Evolutionary conservation across 805 yeast genomes (phyloP).

Genomic region (Priceomyces carsonii): DNA sequence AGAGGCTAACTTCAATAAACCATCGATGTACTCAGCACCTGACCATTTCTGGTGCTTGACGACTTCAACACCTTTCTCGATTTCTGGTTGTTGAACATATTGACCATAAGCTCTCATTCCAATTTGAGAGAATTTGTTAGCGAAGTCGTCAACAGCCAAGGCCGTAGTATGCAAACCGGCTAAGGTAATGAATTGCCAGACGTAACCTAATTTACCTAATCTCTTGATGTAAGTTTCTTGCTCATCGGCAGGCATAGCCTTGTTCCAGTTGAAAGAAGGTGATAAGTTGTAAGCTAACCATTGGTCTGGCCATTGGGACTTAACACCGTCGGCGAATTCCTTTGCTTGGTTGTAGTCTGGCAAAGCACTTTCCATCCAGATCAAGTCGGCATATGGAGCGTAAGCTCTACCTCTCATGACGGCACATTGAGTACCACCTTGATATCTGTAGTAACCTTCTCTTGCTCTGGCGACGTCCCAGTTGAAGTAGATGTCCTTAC

Average conservation of each 20-base stretch:
- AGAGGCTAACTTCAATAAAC: slow-evolving; percentile 81
- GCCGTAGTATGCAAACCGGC: slow-evolving; percentile 98
- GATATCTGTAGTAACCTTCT: slow-evolving; percentile 95
- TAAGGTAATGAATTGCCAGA: slow-evolving; percentile 96
- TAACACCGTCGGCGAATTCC: slow-evolving; percentile 92
- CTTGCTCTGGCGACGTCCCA: slow-evolving; percentile 96
- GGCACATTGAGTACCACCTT: slow-evolving; percentile 97
- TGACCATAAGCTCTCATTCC: slow-evolving; percentile 98
- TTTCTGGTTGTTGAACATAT: slow-evolving; percentile 82
- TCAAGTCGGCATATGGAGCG: slow-evolving; percentile 92
- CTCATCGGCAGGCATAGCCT: slow-evolving; percentile 83
- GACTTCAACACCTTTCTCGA: slow-evolving; percentile 87
- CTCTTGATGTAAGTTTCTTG: slow-evolving; percentile 89
- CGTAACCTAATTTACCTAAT: slow-evolving; percentile 85
- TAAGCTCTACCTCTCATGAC: slow-evolving; percentile 94
- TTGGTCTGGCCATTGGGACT: slow-evolving; percentile 76
- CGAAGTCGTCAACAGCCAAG: slow-evolving; percentile 81
- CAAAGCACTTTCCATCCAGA: slow-evolving; percentile 97
- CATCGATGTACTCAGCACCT: slow-evolving; percentile 95
- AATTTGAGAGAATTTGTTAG: slow-evolving; percentile 70
- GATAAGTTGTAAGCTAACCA: slow-evolving; percentile 97
- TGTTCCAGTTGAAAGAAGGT: slow-evolving; percentile 97
- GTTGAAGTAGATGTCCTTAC: slow-evolving; percentile 83
- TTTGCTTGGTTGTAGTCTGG: slow-evolving; percentile 93
- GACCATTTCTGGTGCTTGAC: slow-evolving; percentile 99